Evolutionary conservation across 148 eudicot genomes (phyloP), one percentile per base, ranked within the genome.

Genomic region (Diospyros kaki): DNA sequence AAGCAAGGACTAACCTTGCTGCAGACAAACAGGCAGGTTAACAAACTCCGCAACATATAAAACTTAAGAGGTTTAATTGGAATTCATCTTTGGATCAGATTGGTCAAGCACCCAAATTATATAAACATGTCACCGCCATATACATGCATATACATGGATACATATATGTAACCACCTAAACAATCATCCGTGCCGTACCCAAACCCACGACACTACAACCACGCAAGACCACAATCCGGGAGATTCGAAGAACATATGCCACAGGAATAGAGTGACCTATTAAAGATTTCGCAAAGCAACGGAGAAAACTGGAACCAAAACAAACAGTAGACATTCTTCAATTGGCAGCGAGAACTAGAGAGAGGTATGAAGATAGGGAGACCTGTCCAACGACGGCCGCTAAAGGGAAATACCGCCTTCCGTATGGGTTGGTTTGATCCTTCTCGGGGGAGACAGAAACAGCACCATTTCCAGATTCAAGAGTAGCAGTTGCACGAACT

Each of bases 321-420:
- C 8, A 4, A 48, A 45, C 17, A 45, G 55, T 7, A 53, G 46
- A 58, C 44, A 69, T 53, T 69, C 69, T 45, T 51, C 50, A 54
- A 41, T 15, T 52, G 13, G 7, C 8, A 40, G 14, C 53, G 64
- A 53, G 43, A 54, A 40, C 8, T 4, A 51, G 48, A 64, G 60
- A 74, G 50, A 63, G 3, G 15, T 3, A 11, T 3, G 44, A 41
- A 71, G 59, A 50, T 41, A 18, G 67, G 66, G 48, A 42, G 7
- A 93, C 98, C 97, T 94, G 98, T 72, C 98, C 98, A 77, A 94
- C 86, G 43, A 94, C 94, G 40, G 97, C 97, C 52, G 98, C 98
- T 73, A 94, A 83, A 10, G 98, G 98, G 77, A 94, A 94, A 79
- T 80, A 92, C 65, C 89, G 87, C 43, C 79, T 70, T 52, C 79